These are phyloP conservation scores for Fraxinus nigra DNA, from an alignment of 305 asterid species.

Conservation along the genomic window DNA sequence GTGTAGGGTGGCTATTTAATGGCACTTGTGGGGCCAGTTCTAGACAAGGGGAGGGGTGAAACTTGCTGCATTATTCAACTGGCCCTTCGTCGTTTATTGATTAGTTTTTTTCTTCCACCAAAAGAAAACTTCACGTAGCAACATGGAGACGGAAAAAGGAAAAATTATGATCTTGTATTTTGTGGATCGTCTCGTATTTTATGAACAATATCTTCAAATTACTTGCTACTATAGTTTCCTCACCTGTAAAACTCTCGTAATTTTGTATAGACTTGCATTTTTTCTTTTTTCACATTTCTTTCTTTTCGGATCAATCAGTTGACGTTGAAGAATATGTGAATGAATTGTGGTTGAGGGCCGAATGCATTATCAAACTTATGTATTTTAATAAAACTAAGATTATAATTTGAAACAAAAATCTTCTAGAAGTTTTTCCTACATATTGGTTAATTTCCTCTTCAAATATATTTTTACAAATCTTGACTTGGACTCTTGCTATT, in stretches of 20 bases:
- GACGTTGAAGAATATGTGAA: too few species aligned
- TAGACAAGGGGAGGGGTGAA: constrained; percentile 12
- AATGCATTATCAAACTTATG: too few species aligned
- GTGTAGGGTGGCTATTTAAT: constrained; percentile 34
- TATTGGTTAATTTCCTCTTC: neutral
- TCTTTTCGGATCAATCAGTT: too few species aligned
- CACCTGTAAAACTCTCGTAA: neutral
- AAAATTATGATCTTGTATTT: neutral
- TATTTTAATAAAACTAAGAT: neutral
- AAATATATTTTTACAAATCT: too few species aligned
- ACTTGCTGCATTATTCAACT: constrained; percentile 4
- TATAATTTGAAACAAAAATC: too few species aligned
- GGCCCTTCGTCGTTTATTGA: neutral
- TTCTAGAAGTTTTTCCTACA: too few species aligned
- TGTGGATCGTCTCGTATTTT: neutral
- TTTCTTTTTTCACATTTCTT: too few species aligned
- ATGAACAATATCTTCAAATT: neutral
- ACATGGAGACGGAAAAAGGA: neutral
- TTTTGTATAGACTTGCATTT: too few species aligned
- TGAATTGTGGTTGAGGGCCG: too few species aligned
- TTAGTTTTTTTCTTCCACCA: neutral
- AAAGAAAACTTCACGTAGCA: neutral
- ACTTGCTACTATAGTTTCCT: neutral
- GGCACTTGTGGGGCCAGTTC: constrained; percentile 21
- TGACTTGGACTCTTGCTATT: too few species aligned